These are phyloP conservation scores for Pleurotus djamor DNA, from an alignment of 768 basidiomycete genomes.

Conservation along the genomic window DNA sequence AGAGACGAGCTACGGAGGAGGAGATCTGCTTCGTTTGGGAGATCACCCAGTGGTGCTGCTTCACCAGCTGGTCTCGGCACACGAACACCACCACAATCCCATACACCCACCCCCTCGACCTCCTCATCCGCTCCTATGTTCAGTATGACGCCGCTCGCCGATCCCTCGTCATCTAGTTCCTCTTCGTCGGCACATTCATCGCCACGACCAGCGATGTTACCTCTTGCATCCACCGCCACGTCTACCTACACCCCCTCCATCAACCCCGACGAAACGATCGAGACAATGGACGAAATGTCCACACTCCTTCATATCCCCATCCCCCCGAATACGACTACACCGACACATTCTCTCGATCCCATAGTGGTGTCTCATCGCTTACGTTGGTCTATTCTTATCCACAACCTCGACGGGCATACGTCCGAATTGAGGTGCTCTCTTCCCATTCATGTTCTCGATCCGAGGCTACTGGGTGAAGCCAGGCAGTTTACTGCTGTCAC, in stretches of 20 bases:
- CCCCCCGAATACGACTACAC: conserved; percentile 53
- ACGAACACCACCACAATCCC: conserved; percentile 1
- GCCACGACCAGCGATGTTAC: not conserved
- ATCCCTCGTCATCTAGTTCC: not conserved
- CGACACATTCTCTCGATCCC: conserved; percentile 75
- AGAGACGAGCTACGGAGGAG: conserved; percentile 10
- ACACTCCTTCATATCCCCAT: conserved; percentile 60
- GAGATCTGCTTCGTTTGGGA: not conserved
- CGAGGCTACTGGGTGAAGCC: conserved; percentile 72
- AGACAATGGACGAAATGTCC: conserved; percentile 43
- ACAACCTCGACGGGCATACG: conserved; percentile 87
- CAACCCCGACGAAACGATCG: not conserved
- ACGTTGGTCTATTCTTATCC: conserved; percentile 75
- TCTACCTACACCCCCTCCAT: conserved; percentile 1
- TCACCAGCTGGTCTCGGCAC: not conserved
- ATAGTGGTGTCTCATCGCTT: conserved; percentile 77
- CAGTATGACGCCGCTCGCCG: conserved; percentile 3
- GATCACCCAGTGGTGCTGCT: not conserved
- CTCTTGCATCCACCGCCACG: not conserved
- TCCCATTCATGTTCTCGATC: conserved; percentile 82
- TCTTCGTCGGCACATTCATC: conserved; percentile 8
- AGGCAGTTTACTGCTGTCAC: conserved; percentile 70
- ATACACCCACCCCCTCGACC: not conserved
- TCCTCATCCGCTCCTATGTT: conserved; percentile 4
- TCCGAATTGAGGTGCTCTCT: conserved; percentile 95